Base-by-base conservation (phyloP, 257 asterid species). In the Coffea canephora region DNA sequence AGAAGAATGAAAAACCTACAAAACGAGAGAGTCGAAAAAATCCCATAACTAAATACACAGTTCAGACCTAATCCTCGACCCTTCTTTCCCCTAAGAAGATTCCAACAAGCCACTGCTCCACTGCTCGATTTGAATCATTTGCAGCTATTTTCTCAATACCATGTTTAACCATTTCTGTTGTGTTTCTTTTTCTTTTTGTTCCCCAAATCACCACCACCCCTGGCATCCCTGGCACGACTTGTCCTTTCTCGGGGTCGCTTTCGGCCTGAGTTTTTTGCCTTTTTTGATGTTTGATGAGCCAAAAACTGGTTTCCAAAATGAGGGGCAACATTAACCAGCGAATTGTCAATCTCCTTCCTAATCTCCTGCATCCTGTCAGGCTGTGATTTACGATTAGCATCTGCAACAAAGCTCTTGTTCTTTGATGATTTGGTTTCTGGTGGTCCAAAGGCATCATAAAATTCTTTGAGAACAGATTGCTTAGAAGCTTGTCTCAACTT, bases 401-500 rank as follows among this genome's bases (percentile, higher is more conserved):
- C 91, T 1, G 92, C 79, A 81, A 93, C 92, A 81, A 95, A 95
- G 83, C 71, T 90, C 18, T 77, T 91, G 71, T 84, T 87, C 50
- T 85, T 84, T 46, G 92, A 90, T 78, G 87, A 83, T 80, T 84
- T 88, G 66, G 81, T 79, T 43, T 83, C 93, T 82, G 85, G 87
- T 59, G 97, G 80, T 76, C 97, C 99, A 79, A 94, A 96, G 71
- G 84, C 84, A 78, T 86, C 94, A 74, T 85, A 90, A 83, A 94
- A 96, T 68, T 92, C 97, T 71, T 89, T 85, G 86, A 87, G 89
- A 65, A 88, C 85, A 69, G 95, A 90, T 83, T 91, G 87, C 81
- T 89, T 91, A 25, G 99, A 91, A 34, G 85, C 79, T 84, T 88
- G 97, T 83, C 91, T 90, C n/a, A 89, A 89, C 88, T 88, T 92